phyloP scores from a whole-genome alignment of 768 basidiomycete genomes.

The Pholiota microspora region DNA sequence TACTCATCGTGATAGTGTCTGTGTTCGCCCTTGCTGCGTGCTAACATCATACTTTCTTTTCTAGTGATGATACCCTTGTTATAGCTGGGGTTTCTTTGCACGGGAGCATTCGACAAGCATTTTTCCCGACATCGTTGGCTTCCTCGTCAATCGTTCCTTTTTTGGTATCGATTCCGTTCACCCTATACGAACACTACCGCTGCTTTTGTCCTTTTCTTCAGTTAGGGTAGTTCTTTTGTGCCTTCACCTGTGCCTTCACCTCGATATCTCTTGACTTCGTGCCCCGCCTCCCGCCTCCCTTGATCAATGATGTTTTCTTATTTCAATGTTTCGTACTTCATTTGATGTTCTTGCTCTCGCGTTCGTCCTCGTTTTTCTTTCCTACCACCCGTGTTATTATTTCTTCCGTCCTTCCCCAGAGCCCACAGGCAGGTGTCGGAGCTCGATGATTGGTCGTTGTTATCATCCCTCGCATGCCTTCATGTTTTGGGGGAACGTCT shows the following conservation, averaged over 20 bases:
- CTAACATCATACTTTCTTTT: background rate
- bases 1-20: background rate
- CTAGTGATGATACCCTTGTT: background rate
- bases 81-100: background rate
- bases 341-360: background rate
- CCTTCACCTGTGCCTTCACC: background rate
- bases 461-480: background rate
- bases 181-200: background rate
- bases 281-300: background rate
- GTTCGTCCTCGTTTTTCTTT: background rate
- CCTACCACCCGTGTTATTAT: no score
- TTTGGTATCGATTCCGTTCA: background rate
- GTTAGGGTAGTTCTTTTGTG: background rate
- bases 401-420: no score
- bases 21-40: background rate
- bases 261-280: background rate
- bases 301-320: background rate
- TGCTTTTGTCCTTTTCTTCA: background rate
- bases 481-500: background rate
- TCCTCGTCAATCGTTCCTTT: background rate
- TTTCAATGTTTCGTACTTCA: background rate
- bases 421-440: no score
- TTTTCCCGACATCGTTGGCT: background rate
- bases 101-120: background rate
- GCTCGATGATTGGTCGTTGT: no score